A percentile compares a stretch with the other conserved stretches of the same genome.
phyloP scores from a whole-genome alignment of 306 rosid species.

The Inga leiocalycina region DNA sequence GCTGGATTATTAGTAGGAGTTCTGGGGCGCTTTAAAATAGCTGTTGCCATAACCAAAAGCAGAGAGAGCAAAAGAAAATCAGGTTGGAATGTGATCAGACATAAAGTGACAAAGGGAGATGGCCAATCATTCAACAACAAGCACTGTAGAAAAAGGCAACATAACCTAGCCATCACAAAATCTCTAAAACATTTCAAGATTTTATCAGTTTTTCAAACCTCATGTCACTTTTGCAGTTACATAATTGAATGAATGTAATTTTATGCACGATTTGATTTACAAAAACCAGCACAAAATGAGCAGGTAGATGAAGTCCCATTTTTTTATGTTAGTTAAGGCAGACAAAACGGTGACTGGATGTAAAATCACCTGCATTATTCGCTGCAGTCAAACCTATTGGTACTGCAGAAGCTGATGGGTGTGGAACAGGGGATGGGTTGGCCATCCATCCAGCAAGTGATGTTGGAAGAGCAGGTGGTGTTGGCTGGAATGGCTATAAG shows the following conservation, averaged over 20 bases:
- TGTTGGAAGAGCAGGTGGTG: slow-evolving; percentile 84
- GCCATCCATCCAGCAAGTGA: slow-evolving; percentile 99
- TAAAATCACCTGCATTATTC: slow-evolving; percentile 72
- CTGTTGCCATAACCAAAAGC: slow-evolving; percentile 51
- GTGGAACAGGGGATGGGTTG: slow-evolving; percentile 85
- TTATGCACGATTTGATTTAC: slow-evolving; percentile 15
- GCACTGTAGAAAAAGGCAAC: neutral
- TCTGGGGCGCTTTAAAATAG: slow-evolving; percentile 94
- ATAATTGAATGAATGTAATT: slow-evolving; percentile 1
- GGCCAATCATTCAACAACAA: neutral
- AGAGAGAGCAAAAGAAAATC: slow-evolving; percentile 35
- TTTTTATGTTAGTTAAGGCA: neutral
- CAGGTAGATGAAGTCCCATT: slow-evolving; percentile 20
- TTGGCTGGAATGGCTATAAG: slow-evolving; percentile 90
- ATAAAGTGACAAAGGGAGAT: neutral
- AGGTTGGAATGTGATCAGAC: slow-evolving; percentile 16
- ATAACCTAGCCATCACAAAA: slow-evolving; percentile 4
- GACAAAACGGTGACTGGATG: neutral
- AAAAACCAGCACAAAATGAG: neutral
- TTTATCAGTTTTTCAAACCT: slow-evolving; percentile 21
- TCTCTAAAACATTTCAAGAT: slow-evolving; percentile 15
- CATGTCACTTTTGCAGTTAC: slow-evolving; percentile 17
- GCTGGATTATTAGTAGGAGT: slow-evolving; percentile 89
- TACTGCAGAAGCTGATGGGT: slow-evolving; percentile 94
- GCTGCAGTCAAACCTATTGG: slow-evolving; percentile 78